Evolutionary conservation across 768 basidiomycete genomes (phyloP), one percentile per base, ranked within the genome.

Genomic region (Tephrocybe sp.): DNA sequence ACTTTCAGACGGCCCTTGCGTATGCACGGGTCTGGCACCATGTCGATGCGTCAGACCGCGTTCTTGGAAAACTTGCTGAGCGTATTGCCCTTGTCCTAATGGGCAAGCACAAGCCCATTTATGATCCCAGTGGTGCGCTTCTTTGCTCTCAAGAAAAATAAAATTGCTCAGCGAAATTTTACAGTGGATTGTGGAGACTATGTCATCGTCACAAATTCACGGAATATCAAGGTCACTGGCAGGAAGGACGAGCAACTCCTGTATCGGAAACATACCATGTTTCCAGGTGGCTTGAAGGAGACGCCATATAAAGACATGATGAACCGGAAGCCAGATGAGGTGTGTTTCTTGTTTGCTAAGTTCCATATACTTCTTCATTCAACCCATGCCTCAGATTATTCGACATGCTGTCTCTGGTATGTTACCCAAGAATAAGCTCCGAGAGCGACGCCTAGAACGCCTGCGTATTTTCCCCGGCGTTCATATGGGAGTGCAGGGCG

Each of bases 61-160:
- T 94, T n/a, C 78, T 98, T 14, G 97, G 97, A 65, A 92, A 95
- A 75, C 80, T 98, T 9, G 95, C 97, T 5, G 87, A 90, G 60
- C 80, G 92, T 32, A 97, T 99, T 60, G 96, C 97, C 3, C 80
- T 92, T 51, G 93, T 94, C 30, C 78, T 99, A 40, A 98, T 98
- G 96, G 97, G 96, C 64, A 99, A 98, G 72, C 94, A 98, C 69
- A 99, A 98, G 65, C 95, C 96, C 5, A 92, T 95, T 35, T 98
- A 91, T 62, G 93, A 98, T 70, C 92, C 92, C 9, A 80, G 87
- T 57, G 82, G 96, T 93, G 55, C 52, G 87, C 72, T 6, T 35
- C 5, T 36, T 36, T 4, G 3, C 11, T 12, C 17, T 36, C 14
- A 8, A 35, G 26, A 7, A 26, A 7, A 7, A 26, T 26, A 8